phyloP scores from a whole-genome alignment of 331 rosid genomes.

The Saraca asoca region DNA sequence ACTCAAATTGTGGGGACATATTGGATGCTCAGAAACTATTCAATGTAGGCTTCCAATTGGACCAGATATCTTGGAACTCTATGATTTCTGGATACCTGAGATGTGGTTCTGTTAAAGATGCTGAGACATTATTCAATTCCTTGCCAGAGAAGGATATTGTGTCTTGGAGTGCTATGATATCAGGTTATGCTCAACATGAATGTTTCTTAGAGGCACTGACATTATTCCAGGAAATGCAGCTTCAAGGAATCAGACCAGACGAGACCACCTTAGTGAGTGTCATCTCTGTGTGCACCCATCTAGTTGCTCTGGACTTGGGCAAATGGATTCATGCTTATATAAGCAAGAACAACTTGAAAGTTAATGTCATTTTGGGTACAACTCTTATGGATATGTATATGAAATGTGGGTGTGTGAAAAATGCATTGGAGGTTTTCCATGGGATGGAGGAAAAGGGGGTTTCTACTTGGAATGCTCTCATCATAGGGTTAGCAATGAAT shows the following conservation, averaged over 20 bases:
- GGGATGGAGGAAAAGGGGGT: constrained; percentile 50
- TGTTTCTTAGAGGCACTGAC: constrained; percentile 51
- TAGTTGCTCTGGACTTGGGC: constrained; percentile 56
- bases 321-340: constrained; percentile 65
- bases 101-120: constrained; percentile 51
- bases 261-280: constrained; percentile 61
- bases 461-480: constrained; percentile 66
- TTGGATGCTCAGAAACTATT: constrained; percentile 46
- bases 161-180: constrained; percentile 67
- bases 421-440: constrained; percentile 52
- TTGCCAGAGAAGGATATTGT: constrained; percentile 61
- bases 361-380: constrained; percentile 54
- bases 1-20: constrained; percentile 52
- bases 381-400: constrained; percentile 62
- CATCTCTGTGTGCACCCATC: constrained; percentile 60
- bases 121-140: constrained; percentile 50
- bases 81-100: constrained; percentile 60
- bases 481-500: constrained; percentile 64
- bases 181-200: constrained; percentile 61
- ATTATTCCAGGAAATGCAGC: constrained; percentile 58
- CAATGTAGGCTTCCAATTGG: constrained; percentile 46
- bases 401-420: constrained; percentile 64
- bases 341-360: constrained; percentile 41
- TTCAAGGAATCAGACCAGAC: constrained; percentile 47
- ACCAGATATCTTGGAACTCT: constrained; percentile 67